phyloP scores from a whole-genome alignment of 768 basidiomycete genomes.

The Kwoniella mangroviensis region DNA sequence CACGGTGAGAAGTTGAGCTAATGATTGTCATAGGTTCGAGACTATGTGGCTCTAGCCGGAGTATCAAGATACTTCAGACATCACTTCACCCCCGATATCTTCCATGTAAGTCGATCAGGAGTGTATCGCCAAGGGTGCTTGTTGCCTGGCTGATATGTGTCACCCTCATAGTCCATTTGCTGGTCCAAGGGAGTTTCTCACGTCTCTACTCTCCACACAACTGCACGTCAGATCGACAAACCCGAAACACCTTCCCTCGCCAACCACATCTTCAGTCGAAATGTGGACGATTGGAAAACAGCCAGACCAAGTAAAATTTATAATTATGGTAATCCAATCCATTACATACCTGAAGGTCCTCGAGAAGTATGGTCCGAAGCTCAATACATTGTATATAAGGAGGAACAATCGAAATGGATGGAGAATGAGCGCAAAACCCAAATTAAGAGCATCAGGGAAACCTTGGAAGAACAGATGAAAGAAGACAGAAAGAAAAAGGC shows the following conservation, averaged over 20 bases:
- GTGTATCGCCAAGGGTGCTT: too few relatives aligned
- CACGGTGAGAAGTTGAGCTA: not conserved
- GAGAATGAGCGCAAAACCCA: not conserved
- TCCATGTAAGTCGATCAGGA: constrained; percentile 28
- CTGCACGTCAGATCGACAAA: too few relatives aligned
- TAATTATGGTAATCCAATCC: not conserved
- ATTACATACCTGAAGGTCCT: constrained; percentile 29
- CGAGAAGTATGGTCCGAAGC: constrained; percentile 26
- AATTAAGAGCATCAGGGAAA: not conserved
- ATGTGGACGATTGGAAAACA: not conserved
- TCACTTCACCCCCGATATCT: constrained; percentile 25
- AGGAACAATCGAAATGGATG: constrained; percentile 27
- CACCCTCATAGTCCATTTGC: not conserved
- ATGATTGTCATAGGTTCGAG: constrained; percentile 15
- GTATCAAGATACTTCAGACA: constrained; percentile 31
- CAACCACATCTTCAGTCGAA: constrained; percentile 12
- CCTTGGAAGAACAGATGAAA: not conserved
- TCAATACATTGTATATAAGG: constrained; percentile 37
- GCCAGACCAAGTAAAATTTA: not conserved
- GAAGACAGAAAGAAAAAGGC: not conserved
- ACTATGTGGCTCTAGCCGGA: constrained; percentile 38
- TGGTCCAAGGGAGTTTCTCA: not conserved
- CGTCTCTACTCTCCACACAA: not conserved
- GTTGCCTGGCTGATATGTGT: not conserved
- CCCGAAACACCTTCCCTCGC: not conserved